Base-by-base conservation (phyloP, 2,329 filamentous ascomycete genomes). In the Nemania sp. region DNA sequence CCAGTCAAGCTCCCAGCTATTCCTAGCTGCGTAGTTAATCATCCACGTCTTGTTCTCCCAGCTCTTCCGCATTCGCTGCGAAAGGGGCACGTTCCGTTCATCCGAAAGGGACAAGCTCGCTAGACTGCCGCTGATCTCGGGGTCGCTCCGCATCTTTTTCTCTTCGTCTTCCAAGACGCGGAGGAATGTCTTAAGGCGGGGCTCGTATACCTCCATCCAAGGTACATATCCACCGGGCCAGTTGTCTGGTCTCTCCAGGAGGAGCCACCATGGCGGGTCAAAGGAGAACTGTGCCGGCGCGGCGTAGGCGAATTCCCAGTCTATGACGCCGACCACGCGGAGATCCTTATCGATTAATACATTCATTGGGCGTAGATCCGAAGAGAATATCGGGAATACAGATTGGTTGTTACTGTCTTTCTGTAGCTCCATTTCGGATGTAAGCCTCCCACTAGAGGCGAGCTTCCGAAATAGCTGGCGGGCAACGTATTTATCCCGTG, bases 401-500 rank as follows among this genome's bases (percentile, higher is more conserved):
- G 52, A 13, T 22, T 15, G 4, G 15, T 35, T 8, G 32, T 35
- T 35, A 11, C 32, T 6, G 13, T 22, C 5, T 15, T 51, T 27
- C 7, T 27, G 26, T 7, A 35, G 32, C 41, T 56, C 20, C 1
- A 7, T 13, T 51, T 54, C 59, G 3, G 51, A 41, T 20, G 52
- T 32, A 22, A 63, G 41, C 26, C 20, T 52, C 18, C 51, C 20
- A 2, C 29, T 24, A 18, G 29, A 26, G 1, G 58, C 58, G 15
- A 61, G 58, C 35, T 22, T 11, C 32, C 79, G 80, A 66, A 84
- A 83, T 0, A 84, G 69, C 26, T 80, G 77, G 3, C 81, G 80
- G 4, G 80, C 78, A 2, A 83, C 76, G 59, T 82, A 83, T 65
- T 84, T 84, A 27, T 79, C 80, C 3, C 79, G 75, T 55, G 77